Conservation (phyloP, 768 basidiomycete genomes). For the Pleurotus tuber-regium region DNA sequence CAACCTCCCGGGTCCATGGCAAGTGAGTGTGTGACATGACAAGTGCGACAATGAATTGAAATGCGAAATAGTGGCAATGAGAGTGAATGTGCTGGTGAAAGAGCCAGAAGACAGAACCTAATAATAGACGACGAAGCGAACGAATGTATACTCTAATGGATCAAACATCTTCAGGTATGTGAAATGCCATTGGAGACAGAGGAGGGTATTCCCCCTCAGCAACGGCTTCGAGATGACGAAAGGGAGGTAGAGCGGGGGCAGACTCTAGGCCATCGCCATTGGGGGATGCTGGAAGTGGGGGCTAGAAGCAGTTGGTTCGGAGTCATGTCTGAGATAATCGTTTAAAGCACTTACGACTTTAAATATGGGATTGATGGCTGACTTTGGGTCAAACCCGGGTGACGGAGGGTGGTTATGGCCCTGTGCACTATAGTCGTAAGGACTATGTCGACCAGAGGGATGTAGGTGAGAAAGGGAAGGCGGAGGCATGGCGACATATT, state of each 20-base stretch:
- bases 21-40: conserved; percentile 25
- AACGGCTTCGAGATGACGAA: conserved; percentile 79
- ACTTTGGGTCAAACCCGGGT: conserved; percentile 59
- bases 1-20: conserved; percentile 41
- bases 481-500: conserved; percentile 35
- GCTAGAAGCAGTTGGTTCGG: conserved; percentile 35
- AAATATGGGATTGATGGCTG: conserved; percentile 83
- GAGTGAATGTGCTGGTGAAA: conserved; percentile 18
- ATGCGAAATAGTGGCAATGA: conserved; percentile 18
- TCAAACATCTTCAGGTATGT: conserved; percentile 46
- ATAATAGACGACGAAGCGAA: conserved; percentile 21
- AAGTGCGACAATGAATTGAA: conserved; percentile 4
- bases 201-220: conserved; percentile 73
- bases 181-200: conserved; percentile 75
- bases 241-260: conserved; percentile 64
- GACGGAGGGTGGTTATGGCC: conserved; percentile 59
- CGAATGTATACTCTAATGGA: conserved; percentile 21
- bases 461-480: conserved; percentile 31
- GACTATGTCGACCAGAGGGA: conserved; percentile 39
- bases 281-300: conserved; percentile 47
- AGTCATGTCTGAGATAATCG: conserved; percentile 3
- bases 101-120: conserved; percentile 5
- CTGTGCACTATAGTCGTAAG: conserved; percentile 53
- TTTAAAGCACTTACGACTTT: conserved; percentile 73
- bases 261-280: conserved; percentile 34